phyloP scores from a whole-genome alignment of 345 rosid genomes.

The Luvunga scandens region DNA sequence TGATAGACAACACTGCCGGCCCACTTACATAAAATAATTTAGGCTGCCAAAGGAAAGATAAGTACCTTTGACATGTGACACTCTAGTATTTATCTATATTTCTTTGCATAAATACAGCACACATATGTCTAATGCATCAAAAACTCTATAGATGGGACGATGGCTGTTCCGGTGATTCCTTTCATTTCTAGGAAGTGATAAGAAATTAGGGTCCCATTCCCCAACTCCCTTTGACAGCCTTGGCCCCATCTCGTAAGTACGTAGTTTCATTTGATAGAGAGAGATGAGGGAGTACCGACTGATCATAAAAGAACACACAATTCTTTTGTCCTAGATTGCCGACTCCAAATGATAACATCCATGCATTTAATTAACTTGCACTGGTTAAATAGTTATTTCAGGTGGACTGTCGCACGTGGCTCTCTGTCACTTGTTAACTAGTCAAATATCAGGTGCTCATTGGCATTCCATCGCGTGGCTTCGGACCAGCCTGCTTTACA shows the following conservation, averaged over 20 bases:
- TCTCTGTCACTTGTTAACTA: not conserved
- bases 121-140: too few species aligned
- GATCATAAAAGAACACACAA: not conserved
- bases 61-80: too few species aligned
- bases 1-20: not conserved
- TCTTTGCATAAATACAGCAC: too few species aligned
- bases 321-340: not conserved
- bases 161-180: too few species aligned
- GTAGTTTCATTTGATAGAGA: too few species aligned
- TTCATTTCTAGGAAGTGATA: too few species aligned
- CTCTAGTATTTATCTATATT: too few species aligned
- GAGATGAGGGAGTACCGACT: not conserved
- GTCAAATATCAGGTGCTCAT: not conserved
- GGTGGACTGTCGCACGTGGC: not conserved
- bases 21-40: not conserved
- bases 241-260: not conserved
- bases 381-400: not conserved
- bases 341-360: too few species aligned
- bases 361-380: not conserved
- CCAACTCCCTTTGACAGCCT: not conserved
- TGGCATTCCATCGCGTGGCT: slow-evolving; percentile 8
- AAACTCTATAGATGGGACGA: too few species aligned
- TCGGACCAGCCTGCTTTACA: not conserved
- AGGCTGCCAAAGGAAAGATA: not conserved
- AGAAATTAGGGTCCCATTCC: too few species aligned